phyloP scores from a whole-genome alignment of 257 asterid species.

The Capsicum chinense region DNA sequence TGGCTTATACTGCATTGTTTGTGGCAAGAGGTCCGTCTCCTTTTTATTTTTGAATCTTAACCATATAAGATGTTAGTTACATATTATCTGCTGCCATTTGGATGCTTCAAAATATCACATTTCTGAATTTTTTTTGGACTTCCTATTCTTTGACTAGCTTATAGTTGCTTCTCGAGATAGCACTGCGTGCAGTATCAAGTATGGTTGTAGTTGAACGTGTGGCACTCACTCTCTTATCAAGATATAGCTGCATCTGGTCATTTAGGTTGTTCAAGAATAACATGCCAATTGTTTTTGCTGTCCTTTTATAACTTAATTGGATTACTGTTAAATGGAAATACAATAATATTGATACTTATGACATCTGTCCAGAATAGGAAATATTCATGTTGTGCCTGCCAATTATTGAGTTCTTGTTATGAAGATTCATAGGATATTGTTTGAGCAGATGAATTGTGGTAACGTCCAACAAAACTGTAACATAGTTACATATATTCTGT shows the following conservation, averaged over 20 bases:
- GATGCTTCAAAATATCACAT: slow-evolving; percentile 19
- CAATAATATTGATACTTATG: slow-evolving; percentile 1
- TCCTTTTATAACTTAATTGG: background rate
- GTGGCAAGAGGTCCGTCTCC: slow-evolving; percentile 46
- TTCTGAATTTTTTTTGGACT: background rate
- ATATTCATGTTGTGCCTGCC: background rate
- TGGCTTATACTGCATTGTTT: slow-evolving; percentile 46
- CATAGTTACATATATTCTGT: background rate
- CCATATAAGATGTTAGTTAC: background rate
- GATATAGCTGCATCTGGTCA: background rate
- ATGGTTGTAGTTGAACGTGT: slow-evolving; percentile 6
- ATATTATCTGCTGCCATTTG: background rate
- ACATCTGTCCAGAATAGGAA: background rate
- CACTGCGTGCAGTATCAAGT: background rate
- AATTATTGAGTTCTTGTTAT: slow-evolving; percentile 15
- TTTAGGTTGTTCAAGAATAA: background rate
- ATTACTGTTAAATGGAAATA: background rate
- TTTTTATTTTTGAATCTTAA: background rate
- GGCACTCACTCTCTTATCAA: background rate
- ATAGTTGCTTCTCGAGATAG: background rate
- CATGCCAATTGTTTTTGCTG: background rate
- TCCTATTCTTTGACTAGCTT: slow-evolving; percentile 5
- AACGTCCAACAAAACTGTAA: background rate
- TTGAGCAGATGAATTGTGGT: background rate
- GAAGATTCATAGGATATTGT: background rate